A percentile compares a stretch with the other conserved stretches of the same genome.
Evolutionary conservation across 257 asterid species (phyloP).

Genomic region (Solanum corneliomulleri): DNA sequence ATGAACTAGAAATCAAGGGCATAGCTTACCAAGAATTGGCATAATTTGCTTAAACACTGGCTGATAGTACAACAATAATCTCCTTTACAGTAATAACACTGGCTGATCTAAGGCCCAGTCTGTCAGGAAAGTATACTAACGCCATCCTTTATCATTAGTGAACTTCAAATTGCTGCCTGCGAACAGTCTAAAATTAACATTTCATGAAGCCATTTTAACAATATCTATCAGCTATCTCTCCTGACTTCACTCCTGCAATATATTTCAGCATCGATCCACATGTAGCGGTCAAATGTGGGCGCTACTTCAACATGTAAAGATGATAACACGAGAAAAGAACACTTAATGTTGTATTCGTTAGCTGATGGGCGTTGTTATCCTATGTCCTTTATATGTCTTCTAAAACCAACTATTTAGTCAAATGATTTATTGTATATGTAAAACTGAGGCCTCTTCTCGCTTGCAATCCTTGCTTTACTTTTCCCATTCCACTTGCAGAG

Average conservation of each 20-base stretch:
- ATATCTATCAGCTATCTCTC: background rate
- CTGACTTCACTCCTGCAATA: background rate
- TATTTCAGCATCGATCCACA: background rate
- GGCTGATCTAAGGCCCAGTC: background rate
- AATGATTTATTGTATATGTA: background rate
- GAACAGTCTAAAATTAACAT: background rate
- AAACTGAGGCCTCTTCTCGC: background rate
- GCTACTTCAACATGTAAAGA: background rate
- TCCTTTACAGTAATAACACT: background rate
- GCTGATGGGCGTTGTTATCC: background rate
- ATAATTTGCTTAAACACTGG: background rate
- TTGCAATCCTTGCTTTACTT: background rate
- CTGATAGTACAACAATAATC: background rate
- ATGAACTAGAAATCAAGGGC: background rate
- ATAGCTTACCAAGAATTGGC: background rate
- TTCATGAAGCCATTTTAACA: background rate
- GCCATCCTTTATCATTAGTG: background rate
- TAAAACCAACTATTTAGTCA: background rate
- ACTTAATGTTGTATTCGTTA: background rate
- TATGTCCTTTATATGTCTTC: background rate
- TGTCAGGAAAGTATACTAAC: background rate
- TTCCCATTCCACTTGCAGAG: background rate
- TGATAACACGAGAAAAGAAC: background rate
- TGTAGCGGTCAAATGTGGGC: background rate
- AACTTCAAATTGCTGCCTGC: background rate